Percentiles rank a stretch among this genome's conserved stretches.
These are phyloP conservation scores for Populus hybrid DNA, from an alignment of 441 rosid species.

Conservation along the genomic window DNA sequence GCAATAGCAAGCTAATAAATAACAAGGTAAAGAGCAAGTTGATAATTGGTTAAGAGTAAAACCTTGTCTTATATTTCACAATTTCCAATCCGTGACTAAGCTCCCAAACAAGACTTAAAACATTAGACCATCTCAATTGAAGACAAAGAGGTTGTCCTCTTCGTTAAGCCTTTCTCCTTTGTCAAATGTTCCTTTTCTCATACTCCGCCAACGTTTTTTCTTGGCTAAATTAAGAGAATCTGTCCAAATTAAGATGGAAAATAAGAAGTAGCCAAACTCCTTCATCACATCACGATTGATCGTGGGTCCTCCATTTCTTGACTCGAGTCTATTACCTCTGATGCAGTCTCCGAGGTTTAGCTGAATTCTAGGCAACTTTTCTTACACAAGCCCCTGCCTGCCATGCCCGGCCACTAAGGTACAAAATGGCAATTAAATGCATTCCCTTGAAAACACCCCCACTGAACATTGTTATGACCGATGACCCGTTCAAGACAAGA, in stretches of 20 bases:
- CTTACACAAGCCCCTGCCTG: background rate
- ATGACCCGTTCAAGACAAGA: slow-evolving; percentile 24
- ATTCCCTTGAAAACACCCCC: slow-evolving; percentile 31
- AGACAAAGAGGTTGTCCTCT: background rate
- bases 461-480: slow-evolving; percentile 28
- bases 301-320: slow-evolving; percentile 3
- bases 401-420: slow-evolving; percentile 9
- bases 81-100: background rate
- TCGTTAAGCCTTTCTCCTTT: background rate
- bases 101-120: background rate
- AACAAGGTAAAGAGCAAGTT: background rate
- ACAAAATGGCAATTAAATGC: slow-evolving; percentile 15
- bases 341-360: slow-evolving; percentile 14
- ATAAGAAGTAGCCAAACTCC: background rate
- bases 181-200: background rate
- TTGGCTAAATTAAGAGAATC: background rate
- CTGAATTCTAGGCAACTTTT: slow-evolving; percentile 20
- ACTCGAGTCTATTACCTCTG: background rate
- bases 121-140: background rate
- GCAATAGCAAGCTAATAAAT: background rate
- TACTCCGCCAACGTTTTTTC: background rate
- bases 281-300: background rate
- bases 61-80: background rate
- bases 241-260: background rate
- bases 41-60: background rate